Base-by-base conservation (phyloP, 1,284 basidiomycete species). In the Sparassis latifolia region DNA sequence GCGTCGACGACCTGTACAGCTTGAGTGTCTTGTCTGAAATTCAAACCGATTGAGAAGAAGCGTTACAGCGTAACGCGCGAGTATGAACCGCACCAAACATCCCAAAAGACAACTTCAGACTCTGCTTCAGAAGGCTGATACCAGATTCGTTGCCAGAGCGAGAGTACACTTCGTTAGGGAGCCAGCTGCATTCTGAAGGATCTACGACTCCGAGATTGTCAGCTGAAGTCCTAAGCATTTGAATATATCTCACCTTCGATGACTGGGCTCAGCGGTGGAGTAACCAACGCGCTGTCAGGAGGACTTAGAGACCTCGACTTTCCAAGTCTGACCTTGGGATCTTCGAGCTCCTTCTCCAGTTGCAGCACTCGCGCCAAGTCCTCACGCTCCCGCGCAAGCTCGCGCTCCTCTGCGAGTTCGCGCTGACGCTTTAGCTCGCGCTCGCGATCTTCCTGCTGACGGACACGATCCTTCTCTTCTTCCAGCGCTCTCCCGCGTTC, bases 101-200 rank as follows among this genome's bases (percentile, higher is more conserved):
- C 86, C 86, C 85, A 53, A 89, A 78, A 2, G 86, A 89, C 54
- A 76, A 71, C 62, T 78, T 85, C 55, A 89, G 72, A 51, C 78
- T 80, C 55, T 87, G 84, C 64, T 77, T 86, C 58, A 88, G 66
- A 9, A 68, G 52, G 45, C 62, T 69, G 35, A 72, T 55, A 4
- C 63, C 57, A 0, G 66, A 66, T 50, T 68, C 68, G 48, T 66
- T 64, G 10, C 48, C 55, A n/a, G 58, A 55, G 29, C 54, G 50
- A 40, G 57, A n/a, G 30, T 55, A 53, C 9, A 45, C 45, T 42
- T 58, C 59, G n/a, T 54, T 43, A 9, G 54, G 51, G 27, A 51
- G 54, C 41, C 52, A 56, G 5, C 58, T 54, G 31, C 52, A 50
- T 38, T 64, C 60, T n/a, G 58, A 59, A 3, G 61, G 54, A 45